Base-by-base conservation (phyloP, 371 early-diverging fungal genomes). In the Mortierella sp. region DNA sequence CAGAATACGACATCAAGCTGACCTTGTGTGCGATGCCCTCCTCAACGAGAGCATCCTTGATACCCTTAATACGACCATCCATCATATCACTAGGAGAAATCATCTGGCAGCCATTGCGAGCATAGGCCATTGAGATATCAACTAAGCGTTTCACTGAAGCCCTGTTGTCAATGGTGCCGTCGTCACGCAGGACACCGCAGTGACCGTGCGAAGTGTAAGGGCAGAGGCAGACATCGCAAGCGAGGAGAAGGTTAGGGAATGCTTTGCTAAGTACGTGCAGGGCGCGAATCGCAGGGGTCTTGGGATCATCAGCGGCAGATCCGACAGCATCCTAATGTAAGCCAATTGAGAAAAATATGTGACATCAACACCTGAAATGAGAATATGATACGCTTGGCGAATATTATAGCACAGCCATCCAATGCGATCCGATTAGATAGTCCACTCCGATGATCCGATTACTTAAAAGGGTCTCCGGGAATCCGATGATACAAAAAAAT, bases 81-180 rank as follows among this genome's bases (percentile, higher is more conserved):
- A 97, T 98, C 99, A 99, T 99, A 78, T 99, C 99, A 6, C 95
- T 94, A 7, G 99, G 99, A 2, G 97, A 95, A 6, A 98, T 91
- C 66, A 95, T 88, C 40, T 98, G 95, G 49, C 89, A 90, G 28
- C 94, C 96, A 0, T 97, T 97, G 40, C 91, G 84, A 15, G 97
- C 98, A 84, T 97, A 98, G 51, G 87, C 89, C 35, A 96, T 85
- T 9, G 96, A 90, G 0, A 98, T 95, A 61, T 96, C 89, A 1
- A 96, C 96, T 45, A 98, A 63, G 23, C 97, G 90, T 60, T 91
- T 81, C 62, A 96, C 91, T 51, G 92, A 92, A 12, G 86, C 85
- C 5, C 82, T 83, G 85, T 97, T 97, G 84, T 97, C 85, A 45
- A 98, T 86, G 13, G 91, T 90, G 28, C 95, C 95, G 78, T 97